Evolutionary conservation across 2,329 filamentous ascomycete species (phyloP), one percentile per base, ranked within the genome.

Genomic region (Diaporthe citriasiana): DNA sequence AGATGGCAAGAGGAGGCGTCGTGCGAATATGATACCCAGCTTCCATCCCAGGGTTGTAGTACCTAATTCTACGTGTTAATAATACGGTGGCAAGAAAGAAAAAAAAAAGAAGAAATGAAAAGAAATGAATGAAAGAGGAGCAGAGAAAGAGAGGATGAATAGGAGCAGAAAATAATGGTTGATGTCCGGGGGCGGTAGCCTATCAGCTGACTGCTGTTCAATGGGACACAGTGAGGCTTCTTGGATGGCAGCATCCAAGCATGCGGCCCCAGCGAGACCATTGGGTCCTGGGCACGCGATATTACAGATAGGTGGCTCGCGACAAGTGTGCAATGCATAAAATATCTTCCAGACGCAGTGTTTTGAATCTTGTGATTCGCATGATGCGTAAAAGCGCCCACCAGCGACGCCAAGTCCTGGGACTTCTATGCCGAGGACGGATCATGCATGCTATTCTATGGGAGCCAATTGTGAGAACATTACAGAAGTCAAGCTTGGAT

Each of bases 1-100:
- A 47, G 66, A 27, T 47, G 53, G 47, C 59, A 74, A 74, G 59
- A 72, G 72, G 69, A 56, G 72, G 74, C 74, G 72, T 74, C 63
- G 40, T 38, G 47, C 59, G 60, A 50, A 57, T 68, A 72, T 74
- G 74, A 75, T 75, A 75, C 72, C 74, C 74, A 53, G 53, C 55
- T 72, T 75, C 38, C 51, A 66, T 17, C 30, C 30, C 55, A 70
- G 68, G 72, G 68, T 47, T 63, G 53, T 70, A 69, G 68, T 71
- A 63, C 60, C 69, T 70, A 66, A 63, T 75, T 51, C 63, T 55
- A 51, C 56, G 47, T 50, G 17, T 71, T 42, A 13, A 42, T 53
- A 40, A 30, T 27, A 71, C 27, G 30, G 33, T n/a, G 30, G 57
- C 51, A 53, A 71, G 35, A 42, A 69, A 25, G 15, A 57, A 68